Evolutionary conservation across 163 green algal species (phyloP).

Genomic region (Volvox carteri): DNA sequence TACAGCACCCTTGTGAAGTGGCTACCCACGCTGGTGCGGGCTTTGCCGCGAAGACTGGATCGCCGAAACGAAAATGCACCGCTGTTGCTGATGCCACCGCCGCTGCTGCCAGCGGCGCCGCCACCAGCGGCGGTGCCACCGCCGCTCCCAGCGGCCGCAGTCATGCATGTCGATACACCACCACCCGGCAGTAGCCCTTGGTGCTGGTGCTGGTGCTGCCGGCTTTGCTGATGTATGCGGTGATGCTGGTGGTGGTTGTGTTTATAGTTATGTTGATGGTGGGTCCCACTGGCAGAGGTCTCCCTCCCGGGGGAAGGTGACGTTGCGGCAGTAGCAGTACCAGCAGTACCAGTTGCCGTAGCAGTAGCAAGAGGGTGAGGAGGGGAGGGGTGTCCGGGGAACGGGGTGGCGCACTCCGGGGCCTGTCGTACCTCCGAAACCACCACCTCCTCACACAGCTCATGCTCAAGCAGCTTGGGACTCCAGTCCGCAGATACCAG

Average conservation of each 20-base stretch:
- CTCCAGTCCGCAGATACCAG: slow-evolving; percentile 42
- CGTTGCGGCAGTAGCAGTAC: too few species aligned
- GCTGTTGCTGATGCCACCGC: neutral
- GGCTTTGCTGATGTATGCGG: neutral
- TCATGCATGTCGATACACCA: neutral
- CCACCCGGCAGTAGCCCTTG: neutral
- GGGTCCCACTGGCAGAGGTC: too few species aligned
- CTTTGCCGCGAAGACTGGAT: neutral
- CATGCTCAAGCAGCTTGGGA: slow-evolving; percentile 32
- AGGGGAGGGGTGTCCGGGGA: neutral
- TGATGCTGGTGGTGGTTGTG: neutral
- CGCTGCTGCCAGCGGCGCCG: neutral
- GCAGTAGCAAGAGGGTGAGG: too few species aligned
- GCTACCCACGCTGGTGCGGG: neutral
- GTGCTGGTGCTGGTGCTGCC: neutral
- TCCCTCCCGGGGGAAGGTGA: too few species aligned
- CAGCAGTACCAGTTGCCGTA: too few species aligned
- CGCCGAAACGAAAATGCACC: neutral
- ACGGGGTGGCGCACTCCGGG: neutral
- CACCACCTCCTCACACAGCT: slow-evolving; percentile 43
- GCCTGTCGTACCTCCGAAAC: slow-evolving; percentile 8
- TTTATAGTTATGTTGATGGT: neutral
- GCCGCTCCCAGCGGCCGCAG: neutral
- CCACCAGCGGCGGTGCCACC: neutral
- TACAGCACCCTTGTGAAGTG: slow-evolving; percentile 31